A percentile compares a stretch with the other conserved stretches of the same genome.
Evolutionary conservation across 345 rosid genomes (phyloP).

Genomic region (Mangifera indica): DNA sequence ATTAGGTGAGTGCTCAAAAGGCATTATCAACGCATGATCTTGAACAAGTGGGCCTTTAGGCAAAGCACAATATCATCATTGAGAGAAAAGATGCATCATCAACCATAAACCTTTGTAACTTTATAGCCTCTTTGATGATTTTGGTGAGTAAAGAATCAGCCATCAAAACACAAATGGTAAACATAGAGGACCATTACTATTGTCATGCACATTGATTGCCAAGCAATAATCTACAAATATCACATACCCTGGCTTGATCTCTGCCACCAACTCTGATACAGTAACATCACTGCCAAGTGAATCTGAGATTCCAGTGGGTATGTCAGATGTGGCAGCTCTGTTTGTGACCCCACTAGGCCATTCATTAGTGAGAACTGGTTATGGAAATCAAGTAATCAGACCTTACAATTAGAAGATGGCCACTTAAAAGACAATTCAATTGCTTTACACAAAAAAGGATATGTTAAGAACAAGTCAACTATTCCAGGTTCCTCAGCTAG

Average conservation of each 20-base stretch:
- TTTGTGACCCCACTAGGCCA: constrained; percentile 84
- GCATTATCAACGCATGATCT: constrained; percentile 72
- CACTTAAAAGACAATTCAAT: not conserved
- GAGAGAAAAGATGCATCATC: not conserved
- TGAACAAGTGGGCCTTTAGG: constrained; percentile 79
- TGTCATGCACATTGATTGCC: not conserved
- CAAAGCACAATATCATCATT: constrained; percentile 53
- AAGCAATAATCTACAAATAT: constrained; percentile 14
- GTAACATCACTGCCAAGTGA: constrained; percentile 50
- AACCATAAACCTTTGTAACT: not conserved
- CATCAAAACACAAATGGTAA: constrained; percentile 2
- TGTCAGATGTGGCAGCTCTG: constrained; percentile 51
- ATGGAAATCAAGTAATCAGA: constrained; percentile 41
- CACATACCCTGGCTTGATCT: constrained; percentile 86
- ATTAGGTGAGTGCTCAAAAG: constrained; percentile 69
- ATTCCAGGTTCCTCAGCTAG: constrained; percentile 86
- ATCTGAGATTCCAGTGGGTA: constrained; percentile 55
- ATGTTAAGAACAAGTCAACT: constrained; percentile 77
- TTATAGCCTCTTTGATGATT: not conserved
- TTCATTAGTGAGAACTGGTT: constrained; percentile 64
- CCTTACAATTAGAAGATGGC: not conserved
- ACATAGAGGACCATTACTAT: no score
- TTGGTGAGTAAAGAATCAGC: not conserved
- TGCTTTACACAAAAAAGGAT: constrained; percentile 49
- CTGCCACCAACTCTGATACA: constrained; percentile 70